Evolutionary conservation across 176 grass and related monocot species (phyloP).

Genomic region (Secale cereale): DNA sequence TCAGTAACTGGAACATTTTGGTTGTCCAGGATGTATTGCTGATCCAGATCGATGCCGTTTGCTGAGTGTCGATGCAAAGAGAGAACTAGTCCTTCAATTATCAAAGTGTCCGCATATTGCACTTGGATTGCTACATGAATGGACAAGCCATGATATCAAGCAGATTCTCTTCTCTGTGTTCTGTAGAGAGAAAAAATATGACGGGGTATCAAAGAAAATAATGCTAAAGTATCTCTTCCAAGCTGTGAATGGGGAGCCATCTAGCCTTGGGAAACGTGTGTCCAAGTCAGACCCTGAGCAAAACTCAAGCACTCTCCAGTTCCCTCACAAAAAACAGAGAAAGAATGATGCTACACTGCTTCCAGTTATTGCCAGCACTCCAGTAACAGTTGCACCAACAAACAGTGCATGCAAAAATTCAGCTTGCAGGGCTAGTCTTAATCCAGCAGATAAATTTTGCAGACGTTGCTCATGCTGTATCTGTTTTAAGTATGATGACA

Average conservation of each 20-base stretch:
- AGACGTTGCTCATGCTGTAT: conserved; percentile 60
- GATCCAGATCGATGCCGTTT: conserved; percentile 43
- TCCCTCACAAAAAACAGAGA: conserved; percentile 51
- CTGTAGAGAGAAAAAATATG: conserved; percentile 31
- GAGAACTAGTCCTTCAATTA: conserved; percentile 48
- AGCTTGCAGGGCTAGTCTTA: conserved; percentile 55
- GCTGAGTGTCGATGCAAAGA: conserved; percentile 51
- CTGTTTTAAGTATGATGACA: conserved; percentile 59
- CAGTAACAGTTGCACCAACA: conserved; percentile 5
- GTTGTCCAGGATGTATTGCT: conserved; percentile 31
- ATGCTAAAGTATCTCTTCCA: conserved; percentile 58
- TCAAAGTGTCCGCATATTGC: conserved; percentile 40
- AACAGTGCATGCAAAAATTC: conserved; percentile 54
- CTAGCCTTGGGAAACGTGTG: background rate
- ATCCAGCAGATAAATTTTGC: conserved; percentile 43
- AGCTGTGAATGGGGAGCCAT: conserved; percentile 36
- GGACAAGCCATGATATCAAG: conserved; percentile 46
- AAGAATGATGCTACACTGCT: conserved; percentile 34
- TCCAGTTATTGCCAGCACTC: conserved; percentile 16
- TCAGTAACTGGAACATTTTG: background rate
- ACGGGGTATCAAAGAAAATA: conserved; percentile 34
- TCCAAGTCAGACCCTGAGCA: background rate
- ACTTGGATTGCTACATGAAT: conserved; percentile 35
- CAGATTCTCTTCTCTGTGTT: conserved; percentile 50
- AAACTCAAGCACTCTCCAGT: conserved; percentile 18